Conservation (phyloP, 441 rosid species). For the Francoa sonchifolia region DNA sequence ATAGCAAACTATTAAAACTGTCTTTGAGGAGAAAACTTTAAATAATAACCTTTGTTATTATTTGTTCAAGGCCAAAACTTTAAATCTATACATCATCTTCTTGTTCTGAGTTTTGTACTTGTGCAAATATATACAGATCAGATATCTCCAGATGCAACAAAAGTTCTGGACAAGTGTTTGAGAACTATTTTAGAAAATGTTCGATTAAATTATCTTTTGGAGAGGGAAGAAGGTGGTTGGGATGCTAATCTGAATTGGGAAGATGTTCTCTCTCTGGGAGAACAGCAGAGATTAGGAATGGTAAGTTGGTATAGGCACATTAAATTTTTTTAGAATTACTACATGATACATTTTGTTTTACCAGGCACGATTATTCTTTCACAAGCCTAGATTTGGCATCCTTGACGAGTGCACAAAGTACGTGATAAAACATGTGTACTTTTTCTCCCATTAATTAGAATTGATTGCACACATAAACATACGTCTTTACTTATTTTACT, state of each 20-base stretch:
- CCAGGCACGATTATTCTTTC: slow-evolving; percentile 94
- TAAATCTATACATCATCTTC: neutral
- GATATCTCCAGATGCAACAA: slow-evolving; percentile 22
- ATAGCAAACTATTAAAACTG: no score
- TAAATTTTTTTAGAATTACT: slow-evolving; percentile 10
- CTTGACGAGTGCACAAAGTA: slow-evolving; percentile 99
- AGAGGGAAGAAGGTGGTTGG: slow-evolving; percentile 86
- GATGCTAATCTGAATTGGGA: slow-evolving; percentile 84
- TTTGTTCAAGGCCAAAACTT: no score
- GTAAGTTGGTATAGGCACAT: slow-evolving; percentile 34
- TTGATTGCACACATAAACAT: no score
- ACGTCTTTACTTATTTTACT: neutral
- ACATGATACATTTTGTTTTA: slow-evolving; percentile 14
- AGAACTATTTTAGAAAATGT: slow-evolving; percentile 80
- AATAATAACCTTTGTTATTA: no score
- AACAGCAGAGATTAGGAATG: slow-evolving; percentile 98
- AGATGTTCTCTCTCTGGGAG: slow-evolving; percentile 91
- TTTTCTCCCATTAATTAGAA: neutral
- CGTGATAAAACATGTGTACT: slow-evolving; percentile 9
- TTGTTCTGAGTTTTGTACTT: slow-evolving; percentile 5
- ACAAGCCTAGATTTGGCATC: slow-evolving; percentile 85
- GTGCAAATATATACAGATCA: slow-evolving; percentile 34
- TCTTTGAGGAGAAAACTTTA: no score
- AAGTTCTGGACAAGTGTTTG: slow-evolving; percentile 46
- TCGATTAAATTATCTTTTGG: slow-evolving; percentile 72